Evolutionary conservation across 768 basidiomycete species (phyloP), one percentile per base, ranked within the genome.

Genomic region (Xerocomellus amylosporus): DNA sequence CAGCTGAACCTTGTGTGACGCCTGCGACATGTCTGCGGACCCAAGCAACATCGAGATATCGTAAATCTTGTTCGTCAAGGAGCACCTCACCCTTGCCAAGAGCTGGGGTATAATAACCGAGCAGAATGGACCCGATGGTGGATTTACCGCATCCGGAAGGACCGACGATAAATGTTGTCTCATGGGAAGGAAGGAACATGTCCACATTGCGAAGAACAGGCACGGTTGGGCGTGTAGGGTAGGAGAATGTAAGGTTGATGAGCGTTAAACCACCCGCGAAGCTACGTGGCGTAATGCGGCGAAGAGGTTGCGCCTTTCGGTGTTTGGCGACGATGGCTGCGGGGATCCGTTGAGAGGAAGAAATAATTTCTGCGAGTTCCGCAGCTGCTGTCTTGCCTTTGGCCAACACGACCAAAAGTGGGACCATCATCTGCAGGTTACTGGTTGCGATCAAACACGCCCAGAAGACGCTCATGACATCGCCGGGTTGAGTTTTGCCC

Each of bases 391-490:
- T 30, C 68, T 96, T 97, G 51, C 93, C 96, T 66, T 70, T 71
- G 51, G 61, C 59, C 41, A 97, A 73, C 30, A 77, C 72, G 58
- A 94, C 86, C 61, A 92, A 74, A 56, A 90, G 84, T 0, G 94
- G 93, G 10, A 98, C 83, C 63, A 85, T 85, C 79, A 88, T 84
- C 68, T 97, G 93, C 3, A 97, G 73, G 68, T 92, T 93, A 61
- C 81, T 86, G 1, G 89, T 87, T 0, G 92, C 93, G 56, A 98
- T 89, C 20, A 98, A 76, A 68, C 92, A 94, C 0, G 96, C 94
- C 95, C 96, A 98, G 70, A 98, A 99, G 48, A 95, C 92, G n/a
- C 89, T 86, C 87, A 94, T 95, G 58, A 98, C 89, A 34, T 87
- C 81, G 1, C 93, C 93, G 0, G 88, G 74, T 4, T 73, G 73